These are phyloP conservation scores for Funneliformis mosseae DNA, from an alignment of 192 early-diverging fungal species.

Conservation along the genomic window DNA sequence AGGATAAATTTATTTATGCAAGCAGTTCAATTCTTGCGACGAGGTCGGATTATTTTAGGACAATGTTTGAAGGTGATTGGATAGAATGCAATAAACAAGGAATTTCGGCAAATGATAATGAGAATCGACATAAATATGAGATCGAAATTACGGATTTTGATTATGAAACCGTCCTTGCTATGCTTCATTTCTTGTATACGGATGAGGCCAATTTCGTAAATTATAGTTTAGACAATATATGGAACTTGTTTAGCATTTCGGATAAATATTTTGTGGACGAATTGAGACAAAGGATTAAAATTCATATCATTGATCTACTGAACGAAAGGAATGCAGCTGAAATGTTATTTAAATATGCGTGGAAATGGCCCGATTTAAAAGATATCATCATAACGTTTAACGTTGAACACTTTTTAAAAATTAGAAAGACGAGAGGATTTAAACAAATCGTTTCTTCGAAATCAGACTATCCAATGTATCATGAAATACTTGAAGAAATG, in stretches of 20 bases:
- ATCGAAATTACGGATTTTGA: constrained; percentile 5
- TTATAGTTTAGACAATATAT: neutral
- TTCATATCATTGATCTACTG: neutral
- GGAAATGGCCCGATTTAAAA: constrained; percentile 31
- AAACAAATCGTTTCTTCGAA: neutral
- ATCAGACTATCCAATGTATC: neutral
- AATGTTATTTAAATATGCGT: constrained; percentile 13
- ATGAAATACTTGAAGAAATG: constrained; percentile 1
- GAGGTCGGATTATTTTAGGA: constrained; percentile 29
- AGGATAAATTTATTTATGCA: constrained; percentile 23
- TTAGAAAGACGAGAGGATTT: neutral
- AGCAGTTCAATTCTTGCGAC: constrained; percentile 25
- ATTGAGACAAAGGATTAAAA: neutral
- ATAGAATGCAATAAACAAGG: constrained; percentile 1
- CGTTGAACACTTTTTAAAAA: neutral
- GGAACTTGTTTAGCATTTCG: neutral
- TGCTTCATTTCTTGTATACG: constrained; percentile 16
- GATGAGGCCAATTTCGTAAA: neutral
- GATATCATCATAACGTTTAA: neutral
- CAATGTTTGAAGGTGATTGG: constrained; percentile 31
- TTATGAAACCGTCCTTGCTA: neutral
- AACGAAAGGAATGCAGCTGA: neutral
- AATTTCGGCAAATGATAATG: neutral
- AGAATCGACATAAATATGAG: neutral
- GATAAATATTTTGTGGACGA: constrained; percentile 18